Evolutionary conservation across 495 filamentous ascomycete species (phyloP).

Genomic region (Trichoderma virens): DNA sequence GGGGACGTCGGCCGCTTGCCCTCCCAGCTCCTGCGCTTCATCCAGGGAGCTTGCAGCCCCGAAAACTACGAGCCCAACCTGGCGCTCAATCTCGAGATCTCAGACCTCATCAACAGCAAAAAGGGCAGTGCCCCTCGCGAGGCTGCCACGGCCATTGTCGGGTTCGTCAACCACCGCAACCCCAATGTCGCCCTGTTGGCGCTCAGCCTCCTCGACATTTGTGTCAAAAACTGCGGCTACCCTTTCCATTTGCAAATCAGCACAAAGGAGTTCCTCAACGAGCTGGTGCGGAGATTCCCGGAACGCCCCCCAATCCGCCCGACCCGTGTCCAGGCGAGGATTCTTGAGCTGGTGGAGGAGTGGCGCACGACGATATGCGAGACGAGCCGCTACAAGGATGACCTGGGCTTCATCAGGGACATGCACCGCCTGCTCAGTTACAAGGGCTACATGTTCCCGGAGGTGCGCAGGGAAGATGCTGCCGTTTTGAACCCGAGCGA

Average conservation of each 20-base stretch:
- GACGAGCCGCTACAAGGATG: conserved; percentile 93
- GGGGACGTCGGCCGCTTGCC: conserved; percentile 69
- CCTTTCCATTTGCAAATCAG: conserved; percentile 97
- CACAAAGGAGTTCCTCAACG: conserved; percentile 98
- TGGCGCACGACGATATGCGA: conserved; percentile 98
- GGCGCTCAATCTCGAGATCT: conserved; percentile 91
- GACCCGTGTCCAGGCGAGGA: conserved; percentile 80
- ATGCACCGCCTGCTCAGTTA: conserved; percentile 95
- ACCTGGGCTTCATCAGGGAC: conserved; percentile 91
- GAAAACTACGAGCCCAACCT: conserved; percentile 97
- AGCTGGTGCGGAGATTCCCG: conserved; percentile 92
- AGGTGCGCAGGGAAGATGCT: conserved; percentile 85
- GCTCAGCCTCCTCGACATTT: conserved; percentile 90
- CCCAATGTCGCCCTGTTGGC: conserved; percentile 89
- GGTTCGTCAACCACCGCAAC: conserved; percentile 92
- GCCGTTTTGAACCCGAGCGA: conserved; percentile 96
- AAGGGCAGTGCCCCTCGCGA: conserved; percentile 96
- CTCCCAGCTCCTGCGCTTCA: conserved; percentile 87
- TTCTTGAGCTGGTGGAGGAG: conserved; percentile 95
- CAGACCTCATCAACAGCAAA: conserved; percentile 94
- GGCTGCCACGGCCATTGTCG: conserved; percentile 88
- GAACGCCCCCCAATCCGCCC: conserved; percentile 84
- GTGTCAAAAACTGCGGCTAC: conserved; percentile 99
- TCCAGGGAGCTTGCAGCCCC: conserved; percentile 90
- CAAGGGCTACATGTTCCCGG: conserved; percentile 94